Evolutionary conservation across 192 early-diverging fungal genomes (phyloP).

Genomic region (Gonapodya sp.): DNA sequence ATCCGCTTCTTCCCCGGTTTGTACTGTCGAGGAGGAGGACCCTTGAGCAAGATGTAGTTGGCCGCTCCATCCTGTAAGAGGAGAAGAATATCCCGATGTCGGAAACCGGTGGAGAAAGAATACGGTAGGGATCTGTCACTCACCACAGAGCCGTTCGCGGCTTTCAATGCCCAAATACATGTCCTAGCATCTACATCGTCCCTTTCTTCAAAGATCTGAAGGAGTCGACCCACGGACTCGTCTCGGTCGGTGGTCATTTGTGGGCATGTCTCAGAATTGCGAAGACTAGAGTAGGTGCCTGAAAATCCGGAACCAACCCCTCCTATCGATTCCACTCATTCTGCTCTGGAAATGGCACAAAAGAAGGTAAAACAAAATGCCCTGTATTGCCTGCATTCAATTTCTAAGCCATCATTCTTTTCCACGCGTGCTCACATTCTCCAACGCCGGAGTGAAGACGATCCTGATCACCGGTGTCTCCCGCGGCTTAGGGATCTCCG

Average conservation of each 20-base stretch:
- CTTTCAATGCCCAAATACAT: neutral
- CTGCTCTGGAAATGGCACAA: neutral
- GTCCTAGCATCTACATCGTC: neutral
- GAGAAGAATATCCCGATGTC: neutral
- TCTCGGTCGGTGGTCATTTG: neutral
- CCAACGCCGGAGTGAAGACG: neutral
- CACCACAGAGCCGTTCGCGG: neutral
- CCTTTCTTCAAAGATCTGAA: neutral
- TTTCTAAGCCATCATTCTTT: neutral
- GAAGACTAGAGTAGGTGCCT: too few relatives aligned
- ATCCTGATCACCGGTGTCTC: neutral
- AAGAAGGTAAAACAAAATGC: neutral
- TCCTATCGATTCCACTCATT: too few relatives aligned
- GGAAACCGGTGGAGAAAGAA: neutral
- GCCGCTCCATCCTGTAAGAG: neutral
- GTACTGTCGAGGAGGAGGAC: neutral
- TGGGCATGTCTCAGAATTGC: too few relatives aligned
- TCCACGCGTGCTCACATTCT: neutral
- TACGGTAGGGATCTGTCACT: neutral
- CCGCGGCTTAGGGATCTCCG: neutral
- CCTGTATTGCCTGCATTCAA: neutral
- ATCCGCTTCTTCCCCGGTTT: neutral
- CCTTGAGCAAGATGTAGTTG: neutral
- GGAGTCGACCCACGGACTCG: neutral
- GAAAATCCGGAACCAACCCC: too few relatives aligned